phyloP scores from a whole-genome alignment of 2,329 filamentous ascomycete genomes.

The Curvularia sp. region DNA sequence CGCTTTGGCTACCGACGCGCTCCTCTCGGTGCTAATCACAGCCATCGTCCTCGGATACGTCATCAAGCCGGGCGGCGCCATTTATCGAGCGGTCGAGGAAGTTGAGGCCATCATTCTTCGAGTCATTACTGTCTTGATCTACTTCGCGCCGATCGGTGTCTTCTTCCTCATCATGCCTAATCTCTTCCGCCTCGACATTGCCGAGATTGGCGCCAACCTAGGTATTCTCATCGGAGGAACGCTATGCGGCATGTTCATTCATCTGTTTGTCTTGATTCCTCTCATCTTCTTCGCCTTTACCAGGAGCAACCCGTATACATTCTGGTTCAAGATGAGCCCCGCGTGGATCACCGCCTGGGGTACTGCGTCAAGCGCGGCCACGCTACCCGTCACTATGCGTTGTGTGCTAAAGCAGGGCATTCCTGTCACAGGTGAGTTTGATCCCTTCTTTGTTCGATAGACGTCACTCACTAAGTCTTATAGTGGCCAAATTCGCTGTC shows the following conservation, averaged over 20 bases:
- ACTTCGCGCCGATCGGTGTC: slow-evolving; percentile 59
- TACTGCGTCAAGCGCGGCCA: slow-evolving; percentile 61
- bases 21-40: slow-evolving; percentile 58
- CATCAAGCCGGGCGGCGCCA: slow-evolving; percentile 51
- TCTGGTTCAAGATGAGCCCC: slow-evolving; percentile 58
- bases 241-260: slow-evolving; percentile 56
- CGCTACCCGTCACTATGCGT: slow-evolving; percentile 59
- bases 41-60: slow-evolving; percentile 58
- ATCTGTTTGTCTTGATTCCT: slow-evolving; percentile 58
- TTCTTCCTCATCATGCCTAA: slow-evolving; percentile 63
- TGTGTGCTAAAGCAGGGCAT: slow-evolving; percentile 52
- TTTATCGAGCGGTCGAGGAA: slow-evolving; percentile 56
- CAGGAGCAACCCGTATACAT: slow-evolving; percentile 56
- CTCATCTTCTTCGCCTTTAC: slow-evolving; percentile 41
- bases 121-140: slow-evolving; percentile 59
- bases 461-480: not conserved
- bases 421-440: slow-evolving; percentile 44
- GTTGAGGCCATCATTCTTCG: slow-evolving; percentile 58
- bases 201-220: slow-evolving; percentile 58
- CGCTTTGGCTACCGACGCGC: slow-evolving; percentile 56
- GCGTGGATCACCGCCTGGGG: slow-evolving; percentile 65
- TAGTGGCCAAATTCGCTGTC: slow-evolving; percentile 55
- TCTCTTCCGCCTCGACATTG: slow-evolving; percentile 58
- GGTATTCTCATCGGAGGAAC: slow-evolving; percentile 59
- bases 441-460: not conserved